phyloP scores from a whole-genome alignment of 2,329 filamentous ascomycete genomes.

The Penicillium sp. region DNA sequence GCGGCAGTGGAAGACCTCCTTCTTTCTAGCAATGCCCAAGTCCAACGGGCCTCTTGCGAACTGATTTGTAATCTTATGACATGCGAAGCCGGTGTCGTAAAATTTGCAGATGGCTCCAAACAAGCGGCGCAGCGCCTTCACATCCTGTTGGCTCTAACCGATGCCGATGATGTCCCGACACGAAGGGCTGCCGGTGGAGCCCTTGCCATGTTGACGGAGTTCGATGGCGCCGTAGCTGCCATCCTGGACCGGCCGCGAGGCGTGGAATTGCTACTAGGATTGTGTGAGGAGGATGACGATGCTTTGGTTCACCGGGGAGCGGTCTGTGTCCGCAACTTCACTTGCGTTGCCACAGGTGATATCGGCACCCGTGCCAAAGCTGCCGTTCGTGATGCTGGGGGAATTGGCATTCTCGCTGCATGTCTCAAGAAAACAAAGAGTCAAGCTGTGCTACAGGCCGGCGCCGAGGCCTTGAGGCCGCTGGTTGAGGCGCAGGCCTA shows the following conservation, averaged over 20 bases:
- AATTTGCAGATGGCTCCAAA: slow-evolving; percentile 53
- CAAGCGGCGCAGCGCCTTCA: slow-evolving; percentile 72
- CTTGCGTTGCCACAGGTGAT: slow-evolving; percentile 59
- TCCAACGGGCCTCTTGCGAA: slow-evolving; percentile 81
- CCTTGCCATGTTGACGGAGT: slow-evolving; percentile 75
- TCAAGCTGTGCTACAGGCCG: slow-evolving; percentile 65
- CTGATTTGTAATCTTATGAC: slow-evolving; percentile 78
- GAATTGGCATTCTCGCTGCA: slow-evolving; percentile 64
- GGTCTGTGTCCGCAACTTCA: slow-evolving; percentile 70
- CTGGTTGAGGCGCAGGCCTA: slow-evolving; percentile 47
- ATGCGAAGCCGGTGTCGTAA: slow-evolving; percentile 44
- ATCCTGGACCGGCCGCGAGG: slow-evolving; percentile 69
- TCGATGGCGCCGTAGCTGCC: slow-evolving; percentile 67
- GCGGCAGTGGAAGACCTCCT: slow-evolving; percentile 76
- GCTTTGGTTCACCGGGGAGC: slow-evolving; percentile 61
- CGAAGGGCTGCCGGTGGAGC: slow-evolving; percentile 83
- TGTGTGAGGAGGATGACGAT: slow-evolving; percentile 67
- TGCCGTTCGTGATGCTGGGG: slow-evolving; percentile 60
- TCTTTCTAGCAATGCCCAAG: slow-evolving; percentile 67
- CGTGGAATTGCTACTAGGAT: slow-evolving; percentile 69
- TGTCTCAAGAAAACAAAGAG: slow-evolving; percentile 66
- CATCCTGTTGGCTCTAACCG: slow-evolving; percentile 79
- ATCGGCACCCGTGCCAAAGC: slow-evolving; percentile 59
- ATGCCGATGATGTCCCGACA: slow-evolving; percentile 76
- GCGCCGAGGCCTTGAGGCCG: slow-evolving; percentile 68